Percentiles rank a stretch among this genome's conserved stretches.
Evolutionary conservation across 345 rosid genomes (phyloP).

Genomic region (Dipteronia dyeriana): DNA sequence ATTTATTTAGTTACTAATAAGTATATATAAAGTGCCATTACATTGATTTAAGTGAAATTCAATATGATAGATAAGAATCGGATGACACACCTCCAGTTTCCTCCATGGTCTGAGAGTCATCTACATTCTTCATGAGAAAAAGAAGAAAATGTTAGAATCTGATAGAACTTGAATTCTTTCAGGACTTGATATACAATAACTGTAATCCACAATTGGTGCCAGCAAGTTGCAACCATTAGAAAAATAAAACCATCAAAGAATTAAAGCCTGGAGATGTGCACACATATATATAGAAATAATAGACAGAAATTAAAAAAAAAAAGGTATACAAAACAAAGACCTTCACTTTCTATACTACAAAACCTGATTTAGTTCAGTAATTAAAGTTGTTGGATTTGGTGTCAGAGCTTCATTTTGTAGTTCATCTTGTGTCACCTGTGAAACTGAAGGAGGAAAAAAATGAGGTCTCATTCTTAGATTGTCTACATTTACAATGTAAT

Average conservation of each 20-base stretch:
- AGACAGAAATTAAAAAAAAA: neutral
- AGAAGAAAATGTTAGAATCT: neutral
- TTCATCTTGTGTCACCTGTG: constrained; percentile 20
- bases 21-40: neutral
- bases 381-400: constrained; percentile 24
- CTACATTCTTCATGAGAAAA: constrained; percentile 22
- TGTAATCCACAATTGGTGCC: neutral
- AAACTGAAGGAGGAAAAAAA: constrained; percentile 21
- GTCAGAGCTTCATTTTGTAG: constrained; percentile 23
- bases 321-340: neutral
- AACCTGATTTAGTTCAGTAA: constrained; percentile 43
- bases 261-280: neutral
- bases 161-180: neutral
- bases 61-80: neutral
- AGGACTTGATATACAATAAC: neutral
- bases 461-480: constrained; percentile 2
- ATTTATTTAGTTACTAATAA: neutral
- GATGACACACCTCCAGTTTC: constrained; percentile 7
- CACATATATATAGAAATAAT: neutral
- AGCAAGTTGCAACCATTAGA: constrained; percentile 9
- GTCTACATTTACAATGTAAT: neutral
- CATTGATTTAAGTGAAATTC: neutral
- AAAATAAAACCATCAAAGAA: neutral
- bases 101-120: neutral
- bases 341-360: constrained; percentile 7